Evolutionary conservation across 169 alveolate genomes (phyloP).

Genomic region (Perkinsus marinus): DNA sequence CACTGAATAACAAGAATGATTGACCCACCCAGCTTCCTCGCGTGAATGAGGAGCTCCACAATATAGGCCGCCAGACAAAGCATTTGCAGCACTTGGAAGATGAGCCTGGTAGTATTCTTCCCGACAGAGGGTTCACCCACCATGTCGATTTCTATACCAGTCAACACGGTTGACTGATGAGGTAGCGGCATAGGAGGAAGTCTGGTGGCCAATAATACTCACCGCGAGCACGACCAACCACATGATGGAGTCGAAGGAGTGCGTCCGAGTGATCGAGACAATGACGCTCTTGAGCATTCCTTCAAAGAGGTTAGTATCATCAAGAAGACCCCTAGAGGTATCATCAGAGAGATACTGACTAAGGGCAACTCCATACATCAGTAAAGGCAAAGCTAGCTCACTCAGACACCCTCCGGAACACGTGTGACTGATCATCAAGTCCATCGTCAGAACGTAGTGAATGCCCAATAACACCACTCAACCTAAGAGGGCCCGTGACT

Average conservation of each 20-base stretch:
- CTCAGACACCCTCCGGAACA: no score
- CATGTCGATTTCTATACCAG: background rate
- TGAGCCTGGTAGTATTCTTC: background rate
- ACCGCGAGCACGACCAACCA: background rate
- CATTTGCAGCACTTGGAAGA: background rate
- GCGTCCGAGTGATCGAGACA: background rate
- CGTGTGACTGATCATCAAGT: no score
- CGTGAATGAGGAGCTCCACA: background rate
- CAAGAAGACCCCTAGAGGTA: background rate
- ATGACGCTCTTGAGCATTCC: background rate
- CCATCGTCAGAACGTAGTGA: no score
- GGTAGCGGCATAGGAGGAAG: background rate
- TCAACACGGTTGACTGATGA: background rate
- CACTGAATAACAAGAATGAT: no score
- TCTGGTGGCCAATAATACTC: background rate
- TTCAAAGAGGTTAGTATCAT: background rate
- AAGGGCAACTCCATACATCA: no score
- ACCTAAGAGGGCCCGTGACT: no score
- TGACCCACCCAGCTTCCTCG: background rate
- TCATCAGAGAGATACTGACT: background rate
- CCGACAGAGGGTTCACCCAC: background rate
- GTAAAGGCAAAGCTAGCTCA: no score
- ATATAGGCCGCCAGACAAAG: background rate
- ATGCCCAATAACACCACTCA: no score
- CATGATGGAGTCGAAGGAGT: background rate